phyloP scores from a whole-genome alignment of 2,329 filamentous ascomycete genomes.

The Emmonsiellopsis sp. region DNA sequence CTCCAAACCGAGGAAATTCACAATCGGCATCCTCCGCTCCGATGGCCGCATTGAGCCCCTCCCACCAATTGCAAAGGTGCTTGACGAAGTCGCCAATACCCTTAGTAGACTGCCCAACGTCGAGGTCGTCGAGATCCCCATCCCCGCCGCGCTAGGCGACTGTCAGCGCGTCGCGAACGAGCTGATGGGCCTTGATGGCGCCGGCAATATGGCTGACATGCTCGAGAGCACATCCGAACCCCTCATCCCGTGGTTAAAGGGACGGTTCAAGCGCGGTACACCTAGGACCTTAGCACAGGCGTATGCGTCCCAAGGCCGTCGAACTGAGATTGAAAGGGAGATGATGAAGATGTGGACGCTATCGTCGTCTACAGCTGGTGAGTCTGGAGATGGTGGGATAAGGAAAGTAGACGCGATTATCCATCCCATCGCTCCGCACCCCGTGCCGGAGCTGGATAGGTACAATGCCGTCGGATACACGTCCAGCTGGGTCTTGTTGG shows the following conservation, averaged over 20 bases:
- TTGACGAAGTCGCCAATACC: constrained; percentile 28
- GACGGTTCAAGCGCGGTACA: constrained; percentile 40
- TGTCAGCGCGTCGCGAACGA: constrained; percentile 49
- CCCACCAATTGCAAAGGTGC: constrained; percentile 29
- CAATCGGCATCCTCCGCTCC: constrained; percentile 33
- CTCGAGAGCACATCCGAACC: constrained; percentile 48
- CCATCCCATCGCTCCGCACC: constrained; percentile 55
- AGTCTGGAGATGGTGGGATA: constrained; percentile 15
- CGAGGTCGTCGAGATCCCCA: constrained; percentile 50
- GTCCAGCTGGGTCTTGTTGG: constrained; percentile 50
- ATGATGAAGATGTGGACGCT: constrained; percentile 48
- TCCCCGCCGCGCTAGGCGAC: constrained; percentile 43
- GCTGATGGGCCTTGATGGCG: constrained; percentile 51
- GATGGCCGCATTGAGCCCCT: constrained; percentile 29
- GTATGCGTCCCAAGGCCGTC: constrained; percentile 44
- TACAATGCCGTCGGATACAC: constrained; percentile 57
- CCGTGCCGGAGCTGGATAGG: constrained; percentile 51
- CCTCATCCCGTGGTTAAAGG: constrained; percentile 50
- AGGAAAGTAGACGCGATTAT: constrained; percentile 50
- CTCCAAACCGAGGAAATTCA: constrained; percentile 21
- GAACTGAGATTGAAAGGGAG: constrained; percentile 43
- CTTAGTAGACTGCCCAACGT: constrained; percentile 34
- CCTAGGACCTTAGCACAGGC: constrained; percentile 40
- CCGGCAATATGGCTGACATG: constrained; percentile 46
- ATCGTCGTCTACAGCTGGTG: constrained; percentile 14